phyloP scores from a whole-genome alignment of 768 basidiomycete genomes.

The Macrolepiota dolichaula region DNA sequence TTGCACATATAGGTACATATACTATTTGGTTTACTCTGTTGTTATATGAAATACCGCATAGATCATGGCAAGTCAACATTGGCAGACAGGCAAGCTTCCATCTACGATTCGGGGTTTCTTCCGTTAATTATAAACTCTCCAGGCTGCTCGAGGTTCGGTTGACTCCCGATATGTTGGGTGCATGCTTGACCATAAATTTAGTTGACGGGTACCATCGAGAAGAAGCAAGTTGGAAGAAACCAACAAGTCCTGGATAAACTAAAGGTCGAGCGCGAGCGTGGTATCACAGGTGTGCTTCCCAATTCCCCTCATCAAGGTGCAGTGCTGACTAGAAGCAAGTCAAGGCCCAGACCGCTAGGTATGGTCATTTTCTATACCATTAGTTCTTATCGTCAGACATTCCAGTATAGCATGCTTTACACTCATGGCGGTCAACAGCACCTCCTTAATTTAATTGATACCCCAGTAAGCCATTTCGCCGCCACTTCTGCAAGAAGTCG shows the following conservation, averaged over 20 bases:
- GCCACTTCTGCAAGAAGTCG: not conserved
- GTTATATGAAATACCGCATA: conserved; percentile 21
- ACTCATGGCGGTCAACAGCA: conserved; percentile 49
- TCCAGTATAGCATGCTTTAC: conserved; percentile 70
- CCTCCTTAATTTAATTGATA: conserved; percentile 94
- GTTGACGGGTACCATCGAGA: conserved; percentile 85
- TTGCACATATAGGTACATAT: conserved; percentile 83
- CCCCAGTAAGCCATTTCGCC: conserved; percentile 55
- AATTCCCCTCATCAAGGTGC: not conserved
- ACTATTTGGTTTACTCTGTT: not conserved
- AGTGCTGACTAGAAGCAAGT: conserved; percentile 41
- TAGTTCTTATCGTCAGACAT: conserved; percentile 10
- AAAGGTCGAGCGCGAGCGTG: conserved; percentile 95
- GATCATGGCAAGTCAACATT: conserved; percentile 97
- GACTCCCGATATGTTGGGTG: not conserved
- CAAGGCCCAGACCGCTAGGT: conserved; percentile 95
- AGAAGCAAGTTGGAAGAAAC: conserved; percentile 61
- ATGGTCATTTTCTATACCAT: not conserved
- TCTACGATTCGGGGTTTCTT: conserved; percentile 6
- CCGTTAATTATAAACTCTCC: conserved; percentile 6
- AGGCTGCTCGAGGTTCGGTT: conserved; percentile 70
- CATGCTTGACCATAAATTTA: conserved; percentile 31
- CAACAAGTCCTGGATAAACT: conserved; percentile 89
- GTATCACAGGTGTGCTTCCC: conserved; percentile 75
- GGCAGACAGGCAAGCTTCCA: conserved; percentile 66